Evolutionary conservation across 2,329 filamentous ascomycete genomes (phyloP).

Genomic region (Ascochyta fabae): DNA sequence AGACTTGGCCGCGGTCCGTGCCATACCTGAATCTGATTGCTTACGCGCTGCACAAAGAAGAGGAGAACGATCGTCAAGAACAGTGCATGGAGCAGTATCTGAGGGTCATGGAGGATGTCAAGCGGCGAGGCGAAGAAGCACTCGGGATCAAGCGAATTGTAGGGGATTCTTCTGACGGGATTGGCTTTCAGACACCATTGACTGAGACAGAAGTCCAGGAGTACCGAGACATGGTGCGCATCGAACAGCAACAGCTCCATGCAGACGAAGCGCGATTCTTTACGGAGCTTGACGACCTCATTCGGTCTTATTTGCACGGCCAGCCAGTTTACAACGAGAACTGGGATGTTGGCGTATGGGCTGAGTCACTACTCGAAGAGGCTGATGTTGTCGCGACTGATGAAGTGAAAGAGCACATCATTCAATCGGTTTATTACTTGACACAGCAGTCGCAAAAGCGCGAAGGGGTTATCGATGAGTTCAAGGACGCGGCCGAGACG

Average conservation of each 20-base stretch:
- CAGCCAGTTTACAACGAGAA: too few relatives aligned
- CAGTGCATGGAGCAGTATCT: not conserved
- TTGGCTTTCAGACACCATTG: not conserved
- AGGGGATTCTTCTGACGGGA: not conserved
- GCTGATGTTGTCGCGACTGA: not conserved
- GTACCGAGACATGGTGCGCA: not conserved
- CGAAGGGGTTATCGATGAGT: too few relatives aligned
- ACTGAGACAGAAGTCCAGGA: not conserved
- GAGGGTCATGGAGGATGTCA: not conserved
- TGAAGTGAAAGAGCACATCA: not conserved
- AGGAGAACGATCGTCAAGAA: not conserved
- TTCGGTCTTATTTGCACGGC: not conserved
- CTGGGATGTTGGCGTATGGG: not conserved
- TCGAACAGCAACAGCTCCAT: not conserved
- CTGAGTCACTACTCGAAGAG: not conserved
- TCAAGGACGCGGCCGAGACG: not conserved
- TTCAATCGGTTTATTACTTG: not conserved
- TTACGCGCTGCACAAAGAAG: not conserved
- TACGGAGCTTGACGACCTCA: not conserved
- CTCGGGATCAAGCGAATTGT: not conserved
- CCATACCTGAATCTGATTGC: constrained; percentile 1
- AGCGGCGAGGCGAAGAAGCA: not conserved
- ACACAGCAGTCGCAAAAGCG: not conserved
- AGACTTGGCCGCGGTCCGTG: not conserved
- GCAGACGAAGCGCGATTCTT: not conserved